These are phyloP conservation scores for Chrysoporthe deuterocubensis DNA, from an alignment of 2,329 filamentous ascomycete genomes.

Conservation along the genomic window DNA sequence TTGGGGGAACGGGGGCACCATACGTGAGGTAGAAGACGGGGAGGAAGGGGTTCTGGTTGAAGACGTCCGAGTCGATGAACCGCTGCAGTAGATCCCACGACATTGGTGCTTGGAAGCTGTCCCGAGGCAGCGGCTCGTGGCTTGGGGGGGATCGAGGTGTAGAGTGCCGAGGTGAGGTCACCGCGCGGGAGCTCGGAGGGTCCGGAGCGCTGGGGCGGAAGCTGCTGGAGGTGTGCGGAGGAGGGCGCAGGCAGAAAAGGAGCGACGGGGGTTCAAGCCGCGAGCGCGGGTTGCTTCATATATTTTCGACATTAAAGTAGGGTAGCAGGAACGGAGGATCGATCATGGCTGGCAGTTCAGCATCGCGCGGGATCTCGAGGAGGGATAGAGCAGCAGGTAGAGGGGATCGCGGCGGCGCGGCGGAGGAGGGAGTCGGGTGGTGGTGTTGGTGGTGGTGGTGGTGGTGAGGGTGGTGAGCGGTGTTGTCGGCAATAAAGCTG, in stretches of 20 bases:
- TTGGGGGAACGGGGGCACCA: conserved; percentile 43
- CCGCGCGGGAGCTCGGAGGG: conserved; percentile 11
- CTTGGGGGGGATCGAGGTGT: conserved; percentile 29
- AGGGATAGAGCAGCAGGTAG: background rate
- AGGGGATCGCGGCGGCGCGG: conserved; percentile 1
- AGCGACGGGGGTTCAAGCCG: conserved; percentile 33
- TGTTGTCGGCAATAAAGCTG: conserved; percentile 7
- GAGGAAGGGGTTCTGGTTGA: conserved; percentile 88
- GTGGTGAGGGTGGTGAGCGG: background rate
- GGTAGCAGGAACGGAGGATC: conserved; percentile 31
- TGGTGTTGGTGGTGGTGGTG: conserved; percentile 5
- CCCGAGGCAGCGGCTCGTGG: conserved; percentile 17
- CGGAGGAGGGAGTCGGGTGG: conserved; percentile 1
- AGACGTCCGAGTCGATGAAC: conserved; percentile 92
- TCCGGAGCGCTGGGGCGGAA: background rate
- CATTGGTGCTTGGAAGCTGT: conserved; percentile 52
- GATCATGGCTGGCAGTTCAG: conserved; percentile 35
- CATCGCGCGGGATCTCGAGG: conserved; percentile 13
- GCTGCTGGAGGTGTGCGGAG: conserved; percentile 17
- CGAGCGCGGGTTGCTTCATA: conserved; percentile 44
- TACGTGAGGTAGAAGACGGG: conserved; percentile 88
- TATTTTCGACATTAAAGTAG: conserved; percentile 39
- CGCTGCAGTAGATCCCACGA: conserved; percentile 88
- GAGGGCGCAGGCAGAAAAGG: conserved; percentile 35
- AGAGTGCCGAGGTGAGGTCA: conserved; percentile 8